phyloP scores from a whole-genome alignment of 306 rosid genomes.

The Vachellia collinsii region DNA sequence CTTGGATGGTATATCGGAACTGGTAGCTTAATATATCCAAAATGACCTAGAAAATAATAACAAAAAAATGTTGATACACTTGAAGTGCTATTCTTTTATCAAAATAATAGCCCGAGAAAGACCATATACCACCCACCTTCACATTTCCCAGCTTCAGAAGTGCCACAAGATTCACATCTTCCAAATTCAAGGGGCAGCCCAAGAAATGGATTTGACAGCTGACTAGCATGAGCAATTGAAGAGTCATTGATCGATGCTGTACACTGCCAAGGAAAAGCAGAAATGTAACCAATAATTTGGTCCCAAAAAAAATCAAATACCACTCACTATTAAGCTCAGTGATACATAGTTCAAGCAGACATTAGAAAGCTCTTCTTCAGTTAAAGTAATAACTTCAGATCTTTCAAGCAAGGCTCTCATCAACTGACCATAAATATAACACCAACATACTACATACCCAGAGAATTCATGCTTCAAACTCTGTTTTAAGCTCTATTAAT shows the following conservation, averaged over 20 bases:
- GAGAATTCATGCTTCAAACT: conserved; percentile 15
- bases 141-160: conserved; percentile 82
- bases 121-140: conserved; percentile 63
- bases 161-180: conserved; percentile 91
- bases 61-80: conserved; percentile 10
- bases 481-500: background rate
- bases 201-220: conserved; percentile 88
- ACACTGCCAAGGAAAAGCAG: conserved; percentile 54
- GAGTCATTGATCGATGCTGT: conserved; percentile 79
- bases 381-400: background rate
- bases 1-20: conserved; percentile 89
- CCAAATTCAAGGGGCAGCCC: conserved; percentile 94
- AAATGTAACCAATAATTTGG: conserved; percentile 23
- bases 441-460: background rate
- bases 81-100: background rate
- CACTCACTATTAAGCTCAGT: conserved; percentile 17
- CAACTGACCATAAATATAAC: background rate
- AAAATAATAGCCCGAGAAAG: conserved; percentile 18
- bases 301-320: conserved; percentile 5
- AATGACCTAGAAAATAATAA: conserved; percentile 72
- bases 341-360: background rate
- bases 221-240: conserved; percentile 80
- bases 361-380: background rate
- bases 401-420: conserved; percentile 4
- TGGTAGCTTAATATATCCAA: conserved; percentile 86